Percentiles rank a stretch among this genome's conserved stretches.
Evolutionary conservation across 805 yeast genomes (phyloP).

Genomic region (Barnettozyma salicaria): DNA sequence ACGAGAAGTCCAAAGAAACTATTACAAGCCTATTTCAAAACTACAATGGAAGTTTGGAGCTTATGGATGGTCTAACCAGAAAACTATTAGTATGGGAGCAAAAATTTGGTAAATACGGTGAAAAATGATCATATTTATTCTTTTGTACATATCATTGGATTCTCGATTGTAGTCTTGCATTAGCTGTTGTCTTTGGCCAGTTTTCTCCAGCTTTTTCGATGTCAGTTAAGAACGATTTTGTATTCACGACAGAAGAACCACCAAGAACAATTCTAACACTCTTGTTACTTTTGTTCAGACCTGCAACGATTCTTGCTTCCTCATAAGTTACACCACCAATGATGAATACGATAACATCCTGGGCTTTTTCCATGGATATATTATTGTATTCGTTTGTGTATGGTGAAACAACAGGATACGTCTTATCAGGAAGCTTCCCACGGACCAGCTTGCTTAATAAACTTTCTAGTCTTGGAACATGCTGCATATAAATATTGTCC

Average conservation of each 20-base stretch:
- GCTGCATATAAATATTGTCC: slow-evolving; percentile 86
- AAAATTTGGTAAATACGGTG: slow-evolving; percentile 38
- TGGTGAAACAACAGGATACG: slow-evolving; percentile 41
- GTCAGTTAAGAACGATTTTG: slow-evolving; percentile 31
- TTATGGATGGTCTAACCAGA: slow-evolving; percentile 70
- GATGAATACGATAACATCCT: slow-evolving; percentile 64
- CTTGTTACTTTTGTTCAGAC: slow-evolving; percentile 49
- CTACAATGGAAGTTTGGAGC: slow-evolving; percentile 51
- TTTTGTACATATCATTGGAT: not conserved
- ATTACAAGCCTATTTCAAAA: slow-evolving; percentile 40
- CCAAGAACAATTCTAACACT: slow-evolving; percentile 74
- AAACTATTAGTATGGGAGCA: slow-evolving; percentile 77
- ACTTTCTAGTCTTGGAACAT: slow-evolving; percentile 62
- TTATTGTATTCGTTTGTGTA: slow-evolving; percentile 17
- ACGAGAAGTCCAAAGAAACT: slow-evolving; percentile 31
- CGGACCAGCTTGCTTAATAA: slow-evolving; percentile 31
- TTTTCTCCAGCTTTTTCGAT: slow-evolving; percentile 33
- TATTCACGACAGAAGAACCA: slow-evolving; percentile 56
- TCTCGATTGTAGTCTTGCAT: slow-evolving; percentile 12
- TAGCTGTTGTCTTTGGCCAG: slow-evolving; percentile 27
- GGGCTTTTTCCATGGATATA: slow-evolving; percentile 35
- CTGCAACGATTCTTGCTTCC: slow-evolving; percentile 78
- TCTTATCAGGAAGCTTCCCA: slow-evolving; percentile 29
- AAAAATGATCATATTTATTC: slow-evolving; percentile 7
- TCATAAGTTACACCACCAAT: slow-evolving; percentile 92